These are phyloP conservation scores for Trichoderma koningii DNA, from an alignment of 2,329 filamentous ascomycete genomes.

Conservation along the genomic window DNA sequence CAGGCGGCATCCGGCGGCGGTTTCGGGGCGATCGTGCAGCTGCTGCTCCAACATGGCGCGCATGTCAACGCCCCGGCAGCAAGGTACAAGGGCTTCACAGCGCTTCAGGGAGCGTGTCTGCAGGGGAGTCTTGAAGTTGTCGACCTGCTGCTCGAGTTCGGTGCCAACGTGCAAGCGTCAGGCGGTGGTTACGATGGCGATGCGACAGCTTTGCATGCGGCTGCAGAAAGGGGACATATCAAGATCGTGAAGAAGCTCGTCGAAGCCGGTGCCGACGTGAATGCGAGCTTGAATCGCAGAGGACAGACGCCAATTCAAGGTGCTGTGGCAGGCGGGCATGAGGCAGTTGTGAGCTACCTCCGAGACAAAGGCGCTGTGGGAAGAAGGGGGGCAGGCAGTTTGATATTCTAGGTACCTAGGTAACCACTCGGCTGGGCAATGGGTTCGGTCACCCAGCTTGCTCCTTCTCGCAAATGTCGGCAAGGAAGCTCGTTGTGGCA, in stretches of 20 bases:
- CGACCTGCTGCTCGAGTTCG: conserved; percentile 34
- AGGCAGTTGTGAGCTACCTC: conserved; percentile 46
- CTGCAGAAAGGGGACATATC: conserved; percentile 24
- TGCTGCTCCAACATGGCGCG: conserved; percentile 39
- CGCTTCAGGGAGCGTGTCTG: conserved; percentile 43
- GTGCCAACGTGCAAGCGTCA: conserved; percentile 38
- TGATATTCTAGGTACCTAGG: neutral
- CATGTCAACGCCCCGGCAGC: conserved; percentile 40
- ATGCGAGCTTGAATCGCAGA: conserved; percentile 32
- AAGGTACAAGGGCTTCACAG: conserved; percentile 43
- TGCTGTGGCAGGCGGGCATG: conserved; percentile 41
- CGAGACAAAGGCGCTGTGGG: conserved; percentile 40
- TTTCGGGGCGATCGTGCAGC: conserved; percentile 23
- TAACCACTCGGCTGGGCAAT: conserved; percentile 1
- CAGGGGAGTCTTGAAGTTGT: conserved; percentile 34
- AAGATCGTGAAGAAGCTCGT: conserved; percentile 17
- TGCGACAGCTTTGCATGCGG: conserved; percentile 32
- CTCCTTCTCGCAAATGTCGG: neutral
- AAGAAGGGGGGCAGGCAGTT: neutral
- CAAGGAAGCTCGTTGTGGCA: neutral
- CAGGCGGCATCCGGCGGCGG: conserved; percentile 41
- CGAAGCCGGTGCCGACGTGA: conserved; percentile 33
- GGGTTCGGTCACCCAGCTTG: neutral
- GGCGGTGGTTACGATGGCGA: neutral
- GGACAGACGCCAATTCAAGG: conserved; percentile 41